Percentiles rank a stretch among this genome's conserved stretches.
Evolutionary conservation across 2,329 filamentous ascomycete genomes (phyloP).

Genomic region (Cordyceps pruinosa): DNA sequence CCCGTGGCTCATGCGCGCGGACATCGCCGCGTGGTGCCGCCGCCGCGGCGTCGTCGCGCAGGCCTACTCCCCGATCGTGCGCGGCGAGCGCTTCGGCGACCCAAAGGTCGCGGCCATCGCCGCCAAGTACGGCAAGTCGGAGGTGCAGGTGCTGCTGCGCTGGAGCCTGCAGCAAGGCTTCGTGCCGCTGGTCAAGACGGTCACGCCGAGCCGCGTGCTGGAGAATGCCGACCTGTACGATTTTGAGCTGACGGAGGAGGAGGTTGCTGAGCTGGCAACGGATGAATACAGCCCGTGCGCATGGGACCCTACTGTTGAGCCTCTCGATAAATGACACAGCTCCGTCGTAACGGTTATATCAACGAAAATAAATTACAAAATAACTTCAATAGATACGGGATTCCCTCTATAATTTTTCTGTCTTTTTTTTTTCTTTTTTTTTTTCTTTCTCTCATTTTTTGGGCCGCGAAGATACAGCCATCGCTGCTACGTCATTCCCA

Average conservation of each 20-base stretch:
- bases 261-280: slow-evolving; percentile 43
- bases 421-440: too few species aligned
- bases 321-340: slow-evolving; percentile 35
- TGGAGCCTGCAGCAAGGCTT: slow-evolving; percentile 78
- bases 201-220: slow-evolving; percentile 57
- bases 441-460: too few species aligned
- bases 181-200: slow-evolving; percentile 68
- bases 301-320: slow-evolving; percentile 48
- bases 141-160: slow-evolving; percentile 70
- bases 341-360: too few species aligned
- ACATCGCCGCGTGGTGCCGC: slow-evolving; percentile 72
- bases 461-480: too few species aligned
- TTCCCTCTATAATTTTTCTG: too few species aligned
- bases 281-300: slow-evolving; percentile 46
- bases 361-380: too few species aligned
- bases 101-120: slow-evolving; percentile 56
- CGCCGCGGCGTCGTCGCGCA: slow-evolving; percentile 56
- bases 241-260: slow-evolving; percentile 48
- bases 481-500: neutral
- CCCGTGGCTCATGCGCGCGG: slow-evolving; percentile 74
- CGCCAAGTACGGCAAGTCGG: slow-evolving; percentile 64
- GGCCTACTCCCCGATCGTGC: slow-evolving; percentile 55
- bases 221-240: slow-evolving; percentile 54
- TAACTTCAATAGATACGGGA: too few species aligned
- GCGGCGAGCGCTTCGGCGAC: slow-evolving; percentile 66